Evolutionary conservation across 176 grass and related monocot genomes (phyloP), one percentile per base, ranked within the genome.

Genomic region (Triticum urartu): DNA sequence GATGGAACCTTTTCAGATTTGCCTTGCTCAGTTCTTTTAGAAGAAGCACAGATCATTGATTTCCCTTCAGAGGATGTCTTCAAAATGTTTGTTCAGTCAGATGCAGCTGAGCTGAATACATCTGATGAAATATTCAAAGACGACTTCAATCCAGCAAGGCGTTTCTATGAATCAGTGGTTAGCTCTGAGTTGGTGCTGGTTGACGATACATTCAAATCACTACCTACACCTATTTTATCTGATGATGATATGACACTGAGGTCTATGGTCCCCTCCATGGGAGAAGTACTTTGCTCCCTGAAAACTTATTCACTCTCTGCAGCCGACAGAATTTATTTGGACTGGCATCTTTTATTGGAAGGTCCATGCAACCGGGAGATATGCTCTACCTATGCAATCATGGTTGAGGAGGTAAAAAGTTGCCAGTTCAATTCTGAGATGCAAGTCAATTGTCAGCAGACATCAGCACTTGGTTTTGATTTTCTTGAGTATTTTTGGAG

Each of bases 321-420:
- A 74, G 87, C 84, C 61, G 97, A 98, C 84, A 88, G 61, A 77
- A 98, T 98, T 86, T 98, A 92, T 88, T 92, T 98, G 80, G 97
- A 98, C 91, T 94, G 97, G 94, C 97, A 98, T 92, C 87, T 91
- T 81, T 76, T 91, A 78, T 83, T 89, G 80, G 88, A 95, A 88
- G 92, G 81, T 47, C 63, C 82, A 54, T 98, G 93, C 87, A 92
- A 90, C 69, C 64, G 62, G 87, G 91, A 91, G 64, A 88, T 91
- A 86, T 98, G 90, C 76, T 91, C 82, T 89, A 81, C 72, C 60
- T 91, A 84, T 87, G 86, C 70, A 60, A 83, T 65, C 77, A 89
- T 91, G 84, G 68, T 95, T 38, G 86, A 94, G 78, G 90, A 95
- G 80, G 86, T 92, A 42, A 86, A 87, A 79, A 47, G 36, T 86